phyloP scores from a whole-genome alignment of 352 stramenopile species.

The Peronospora tabacina region DNA sequence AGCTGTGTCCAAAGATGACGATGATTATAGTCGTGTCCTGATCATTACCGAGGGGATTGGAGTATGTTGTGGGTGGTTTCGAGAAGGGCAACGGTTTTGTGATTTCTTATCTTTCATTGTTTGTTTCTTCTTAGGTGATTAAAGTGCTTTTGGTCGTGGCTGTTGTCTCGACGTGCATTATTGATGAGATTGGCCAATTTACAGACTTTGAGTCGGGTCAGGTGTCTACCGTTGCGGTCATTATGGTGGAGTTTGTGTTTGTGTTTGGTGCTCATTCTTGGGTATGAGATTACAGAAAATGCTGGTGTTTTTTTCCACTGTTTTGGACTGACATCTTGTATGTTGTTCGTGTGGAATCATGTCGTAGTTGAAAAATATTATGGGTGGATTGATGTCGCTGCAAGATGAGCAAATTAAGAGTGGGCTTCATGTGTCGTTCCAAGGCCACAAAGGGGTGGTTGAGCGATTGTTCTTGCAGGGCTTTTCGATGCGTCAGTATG shows the following conservation, averaged over 20 bases:
- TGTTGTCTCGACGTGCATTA: constrained; percentile 80
- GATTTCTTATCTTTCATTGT: neutral
- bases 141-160: constrained; percentile 73
- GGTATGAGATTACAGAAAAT: constrained; percentile 30
- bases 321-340: constrained; percentile 11
- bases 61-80: constrained; percentile 15
- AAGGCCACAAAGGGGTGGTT: constrained; percentile 71
- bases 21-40: constrained; percentile 82
- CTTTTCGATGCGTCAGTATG: constrained; percentile 74
- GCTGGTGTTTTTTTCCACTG: neutral
- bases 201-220: constrained; percentile 76
- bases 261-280: constrained; percentile 75
- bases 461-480: constrained; percentile 76
- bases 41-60: constrained; percentile 82
- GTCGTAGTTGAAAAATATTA: constrained; percentile 75
- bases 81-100: neutral
- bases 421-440: constrained; percentile 61
- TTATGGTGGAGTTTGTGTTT: constrained; percentile 74
- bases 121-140: constrained; percentile 43
- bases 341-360: neutral
- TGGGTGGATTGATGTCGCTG: constrained; percentile 71
- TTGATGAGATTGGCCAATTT: constrained; percentile 71
- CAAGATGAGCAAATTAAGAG: constrained; percentile 81
- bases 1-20: constrained; percentile 54
- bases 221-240: constrained; percentile 67